Evolutionary conservation across 257 asterid species (phyloP), one percentile per base, ranked within the genome.

Genomic region (Solanum rostratum): DNA sequence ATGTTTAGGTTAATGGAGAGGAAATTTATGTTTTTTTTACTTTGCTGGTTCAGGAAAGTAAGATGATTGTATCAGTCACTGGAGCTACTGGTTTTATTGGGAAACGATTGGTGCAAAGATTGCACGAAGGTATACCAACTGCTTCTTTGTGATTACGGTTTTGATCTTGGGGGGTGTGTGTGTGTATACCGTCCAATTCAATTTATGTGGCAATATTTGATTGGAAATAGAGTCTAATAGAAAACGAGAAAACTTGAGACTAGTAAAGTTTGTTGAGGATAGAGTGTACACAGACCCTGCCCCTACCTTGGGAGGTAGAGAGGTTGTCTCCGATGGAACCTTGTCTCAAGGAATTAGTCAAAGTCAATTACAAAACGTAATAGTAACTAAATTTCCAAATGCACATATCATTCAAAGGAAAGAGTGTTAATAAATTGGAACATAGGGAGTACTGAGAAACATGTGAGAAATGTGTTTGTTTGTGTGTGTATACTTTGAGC

Each of bases 1-100:
- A 12, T 46, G 12, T 13, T 76, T 55, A 71, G 50, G 46, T 37
- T 78, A 15, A 20, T 22, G 7, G 29, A 66, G 49, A 49, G 74
- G 76, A 84, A 0, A 62, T 84, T 50, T 81, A 69, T 29, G 22
- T 6, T 7, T 30, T 63, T 3, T 63, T 29, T 45, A 19, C 41
- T 78, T 37, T 86, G 66, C 74, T 71, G 84, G 46, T 41, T 88
- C 94, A 93, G 97, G 93, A 39, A 46, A 91, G 89, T 85, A 91
- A 91, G 91, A 93, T 96, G 98, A 89, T 91, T 55, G 94, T 96
- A 86, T 92, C 99, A 18, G 85, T 95, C 50, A 93, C 98, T 16
- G 99, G 99, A 80, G 99, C 98, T 46, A 96, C 99, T 18, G 98
- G 99, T 54, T 96, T 96, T 90, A 88, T 96, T 71, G 99, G 99